Base-by-base conservation (phyloP, 2,329 filamentous ascomycete species). In the Arthroderma sp. region DNA sequence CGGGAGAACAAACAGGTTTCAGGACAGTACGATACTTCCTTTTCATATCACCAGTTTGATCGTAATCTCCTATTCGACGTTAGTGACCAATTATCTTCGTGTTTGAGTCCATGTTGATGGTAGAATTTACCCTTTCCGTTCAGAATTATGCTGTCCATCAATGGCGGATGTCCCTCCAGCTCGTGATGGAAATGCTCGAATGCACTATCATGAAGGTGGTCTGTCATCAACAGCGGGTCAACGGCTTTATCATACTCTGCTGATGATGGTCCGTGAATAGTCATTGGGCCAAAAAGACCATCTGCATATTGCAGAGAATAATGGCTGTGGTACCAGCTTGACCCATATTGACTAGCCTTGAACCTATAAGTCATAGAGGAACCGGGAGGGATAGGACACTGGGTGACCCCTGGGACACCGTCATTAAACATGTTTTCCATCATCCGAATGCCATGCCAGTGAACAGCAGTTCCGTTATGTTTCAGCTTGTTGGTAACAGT, bases 251-350 rank as follows among this genome's bases (percentile, higher is more conserved):
- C 71, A 47, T 73, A 74, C 41, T 73, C 67, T 21, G 67, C 66
- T 41, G 65, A 71, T 3, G 71, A 66, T 7, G 72, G 72, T 1
- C 71, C 72, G 55, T 74, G 66, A 33, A 74, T 70, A n/a, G 67
- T 60, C 43, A 70, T 63, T 7, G 67, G 66, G 9, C 68, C 67
- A 41, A 62, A 63, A 5, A 75, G 60, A 13, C 67, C 68, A 43
- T 66, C 65, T 31, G 61, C 65, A 23, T 66, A 66, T 56, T 69
- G 67, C 15, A 66, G 55, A 28, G 61, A 61, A 33, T 63, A 66
- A 60, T 70, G 68, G 33, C 66, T 66, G 51, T 70, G 68, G 49
- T 68, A 70, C 68, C 67, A 70, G 3, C 61, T 63, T 9, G 66
- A 66, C 8, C 68, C 68, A 54, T 66, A 68, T 38, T 66, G 64